phyloP scores from a whole-genome alignment of 257 asterid genomes.

The Misopates orontium region DNA sequence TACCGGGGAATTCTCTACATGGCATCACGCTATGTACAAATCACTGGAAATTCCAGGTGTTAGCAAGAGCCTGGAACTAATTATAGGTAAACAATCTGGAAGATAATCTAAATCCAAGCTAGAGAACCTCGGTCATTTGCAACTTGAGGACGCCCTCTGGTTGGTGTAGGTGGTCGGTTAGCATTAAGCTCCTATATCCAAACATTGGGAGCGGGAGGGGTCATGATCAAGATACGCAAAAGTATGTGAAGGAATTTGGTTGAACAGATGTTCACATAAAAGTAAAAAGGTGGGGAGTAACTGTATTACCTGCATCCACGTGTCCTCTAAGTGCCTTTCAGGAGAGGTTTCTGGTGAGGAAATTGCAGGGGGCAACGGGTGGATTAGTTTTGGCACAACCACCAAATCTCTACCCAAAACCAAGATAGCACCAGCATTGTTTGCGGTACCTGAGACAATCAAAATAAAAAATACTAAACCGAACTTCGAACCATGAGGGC shows the following conservation, averaged over 20 bases:
- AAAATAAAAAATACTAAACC: not conserved
- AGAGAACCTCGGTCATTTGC: conserved; percentile 88
- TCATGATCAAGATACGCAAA: conserved; percentile 11
- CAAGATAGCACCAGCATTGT: conserved; percentile 97
- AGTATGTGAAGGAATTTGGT: not conserved
- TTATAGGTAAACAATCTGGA: conserved; percentile 42
- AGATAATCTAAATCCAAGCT: conserved; percentile 77
- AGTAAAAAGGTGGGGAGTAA: conserved; percentile 21
- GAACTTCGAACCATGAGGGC: not conserved
- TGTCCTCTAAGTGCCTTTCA: conserved; percentile 77
- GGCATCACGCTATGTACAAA: conserved; percentile 62
- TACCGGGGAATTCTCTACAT: conserved; percentile 30
- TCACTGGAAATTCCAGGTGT: conserved; percentile 57
- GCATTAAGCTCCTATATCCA: conserved; percentile 86
- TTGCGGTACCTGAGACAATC: conserved; percentile 73
- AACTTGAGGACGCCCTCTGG: conserved; percentile 97
- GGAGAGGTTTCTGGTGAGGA: conserved; percentile 92
- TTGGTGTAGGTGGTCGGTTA: conserved; percentile 96
- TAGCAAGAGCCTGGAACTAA: conserved; percentile 53
- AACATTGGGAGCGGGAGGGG: not conserved
- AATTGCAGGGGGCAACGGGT: conserved; percentile 88
- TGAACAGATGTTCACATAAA: not conserved
- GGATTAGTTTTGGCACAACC: conserved; percentile 93
- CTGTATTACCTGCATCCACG: conserved; percentile 90
- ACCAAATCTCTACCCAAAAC: conserved; percentile 98